Base-by-base conservation (phyloP, 2,329 filamentous ascomycete genomes). In the Fusarium sp. region DNA sequence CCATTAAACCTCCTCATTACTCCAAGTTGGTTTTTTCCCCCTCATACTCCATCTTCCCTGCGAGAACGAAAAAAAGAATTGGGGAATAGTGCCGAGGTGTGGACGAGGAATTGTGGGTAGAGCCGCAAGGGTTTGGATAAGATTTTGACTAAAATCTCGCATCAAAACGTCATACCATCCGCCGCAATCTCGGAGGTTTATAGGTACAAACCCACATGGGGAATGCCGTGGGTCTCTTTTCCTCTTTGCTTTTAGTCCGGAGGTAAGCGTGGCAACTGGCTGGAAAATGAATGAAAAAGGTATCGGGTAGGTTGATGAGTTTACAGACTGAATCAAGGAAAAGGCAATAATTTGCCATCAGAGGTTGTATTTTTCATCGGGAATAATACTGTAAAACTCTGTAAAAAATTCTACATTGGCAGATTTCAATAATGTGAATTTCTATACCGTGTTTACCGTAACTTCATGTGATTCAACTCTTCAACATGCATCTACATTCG, bases 11-110 rank as follows among this genome's bases (percentile, higher is more conserved):
- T 16, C 3, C 52, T n/a, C 23, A 23, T 63, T 63, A 64, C 61
- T 63, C 61, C 61, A 63, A 63, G 33, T 45, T 45, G 20, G 36
- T 46, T 10, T 37, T 16, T 18, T 40, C 34, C 52, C 57, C 57
- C 57, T 63, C 42, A 63, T 53, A 30, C 30, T 30, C 23, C 33
- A 30, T 50, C 46, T 26, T 26, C 30, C 30, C 42, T n/a, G 50
- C 58, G 42, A 64, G 59, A 30, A 63, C 49, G 41, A 63, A 57
- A 64, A 50, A 37, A 63, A 63, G 46, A 63, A 63, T 64, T 57
- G 61, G 61, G 51, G 59, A 63, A 63, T 63, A 64, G 26, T 44
- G 59, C 61, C 61, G 61, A 64, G 58, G 51, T 63, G 50, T 42
- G 42, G 20, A 51, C 47, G 47, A 51, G 47, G 23, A 38, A 33